phyloP scores from a whole-genome alignment of 345 rosid genomes.

The Isatis tinctoria region DNA sequence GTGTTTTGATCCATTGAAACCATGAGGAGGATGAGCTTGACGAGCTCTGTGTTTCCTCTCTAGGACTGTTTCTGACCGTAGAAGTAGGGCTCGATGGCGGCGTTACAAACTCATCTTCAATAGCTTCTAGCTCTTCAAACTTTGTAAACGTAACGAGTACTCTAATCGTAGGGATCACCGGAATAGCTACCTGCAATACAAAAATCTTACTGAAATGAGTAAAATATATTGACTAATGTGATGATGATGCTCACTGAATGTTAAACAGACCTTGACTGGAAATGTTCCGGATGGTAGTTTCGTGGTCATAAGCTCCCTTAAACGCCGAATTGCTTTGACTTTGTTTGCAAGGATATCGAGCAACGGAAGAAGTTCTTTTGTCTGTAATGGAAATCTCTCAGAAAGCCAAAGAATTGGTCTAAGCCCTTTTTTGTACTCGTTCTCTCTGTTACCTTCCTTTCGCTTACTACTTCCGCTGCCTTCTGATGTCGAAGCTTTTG shows the following conservation, averaged over 20 bases:
- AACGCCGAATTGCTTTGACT: constrained; percentile 96
- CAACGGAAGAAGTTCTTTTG: constrained; percentile 93
- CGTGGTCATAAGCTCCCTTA: constrained; percentile 91
- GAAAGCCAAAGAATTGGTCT: constrained; percentile 98
- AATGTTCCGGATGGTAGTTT: constrained; percentile 94
- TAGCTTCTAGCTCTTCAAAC: constrained; percentile 85
- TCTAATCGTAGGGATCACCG: constrained; percentile 94
- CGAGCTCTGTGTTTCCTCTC: constrained; percentile 38
- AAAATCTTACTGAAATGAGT: not conserved
- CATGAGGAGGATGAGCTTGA: constrained; percentile 78
- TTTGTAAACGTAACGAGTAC: constrained; percentile 90
- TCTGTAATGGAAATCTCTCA: constrained; percentile 80
- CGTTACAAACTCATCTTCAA: constrained; percentile 79
- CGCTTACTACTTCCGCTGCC: constrained; percentile 43
- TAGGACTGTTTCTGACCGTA: constrained; percentile 58
- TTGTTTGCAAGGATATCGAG: constrained; percentile 98
- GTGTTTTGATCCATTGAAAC: constrained; percentile 98
- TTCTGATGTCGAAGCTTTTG: constrained; percentile 46
- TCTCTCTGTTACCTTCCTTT: constrained; percentile 68
- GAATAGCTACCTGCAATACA: constrained; percentile 77
- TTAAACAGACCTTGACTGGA: constrained; percentile 80
- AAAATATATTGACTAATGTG: not conserved
- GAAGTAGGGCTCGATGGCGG: constrained; percentile 91
- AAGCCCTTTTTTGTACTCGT: constrained; percentile 92
- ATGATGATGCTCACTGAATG: not conserved